phyloP scores from a whole-genome alignment of 805 yeast species.

The Yamadazyma sp. region DNA sequence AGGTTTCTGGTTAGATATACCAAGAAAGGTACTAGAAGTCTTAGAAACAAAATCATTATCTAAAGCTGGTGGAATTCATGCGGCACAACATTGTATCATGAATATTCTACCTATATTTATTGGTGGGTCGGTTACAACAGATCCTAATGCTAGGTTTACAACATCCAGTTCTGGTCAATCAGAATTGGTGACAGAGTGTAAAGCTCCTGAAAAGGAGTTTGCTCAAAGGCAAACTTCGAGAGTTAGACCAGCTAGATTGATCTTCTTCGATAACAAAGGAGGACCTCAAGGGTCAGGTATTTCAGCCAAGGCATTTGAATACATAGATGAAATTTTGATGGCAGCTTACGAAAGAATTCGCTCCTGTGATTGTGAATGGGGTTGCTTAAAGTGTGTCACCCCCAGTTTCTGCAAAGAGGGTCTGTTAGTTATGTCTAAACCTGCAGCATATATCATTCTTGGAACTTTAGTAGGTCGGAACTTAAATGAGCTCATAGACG shows the following conservation, averaged over 20 bases:
- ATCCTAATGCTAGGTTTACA: constrained; percentile 27
- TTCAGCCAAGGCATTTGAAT: constrained; percentile 74
- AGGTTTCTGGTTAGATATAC: constrained; percentile 93
- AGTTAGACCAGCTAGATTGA: constrained; percentile 80
- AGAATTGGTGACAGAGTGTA: constrained; percentile 90
- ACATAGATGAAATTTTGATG: constrained; percentile 61
- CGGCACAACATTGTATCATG: constrained; percentile 89
- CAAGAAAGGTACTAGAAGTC: constrained; percentile 56
- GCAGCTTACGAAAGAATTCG: constrained; percentile 58
- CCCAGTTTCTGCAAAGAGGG: constrained; percentile 78
- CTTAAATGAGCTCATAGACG: constrained; percentile 39
- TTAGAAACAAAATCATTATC: constrained; percentile 57
- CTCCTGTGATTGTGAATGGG: constrained; percentile 70
- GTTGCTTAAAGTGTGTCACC: constrained; percentile 87
- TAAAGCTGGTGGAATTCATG: constrained; percentile 92
- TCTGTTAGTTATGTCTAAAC: constrained; percentile 80
- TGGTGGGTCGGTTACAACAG: constrained; percentile 58
- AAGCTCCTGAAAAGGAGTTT: constrained; percentile 96
- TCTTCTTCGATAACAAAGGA: constrained; percentile 81
- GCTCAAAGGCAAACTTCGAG: constrained; percentile 69
- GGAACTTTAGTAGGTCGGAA: constrained; percentile 57
- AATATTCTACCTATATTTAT: constrained; percentile 72
- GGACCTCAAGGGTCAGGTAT: constrained; percentile 80
- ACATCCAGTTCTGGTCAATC: constrained; percentile 30
- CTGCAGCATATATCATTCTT: constrained; percentile 73